Evolutionary conservation across 495 filamentous ascomycete species (phyloP), one percentile per base, ranked within the genome.

Genomic region (Talaromyces wortmannii): DNA sequence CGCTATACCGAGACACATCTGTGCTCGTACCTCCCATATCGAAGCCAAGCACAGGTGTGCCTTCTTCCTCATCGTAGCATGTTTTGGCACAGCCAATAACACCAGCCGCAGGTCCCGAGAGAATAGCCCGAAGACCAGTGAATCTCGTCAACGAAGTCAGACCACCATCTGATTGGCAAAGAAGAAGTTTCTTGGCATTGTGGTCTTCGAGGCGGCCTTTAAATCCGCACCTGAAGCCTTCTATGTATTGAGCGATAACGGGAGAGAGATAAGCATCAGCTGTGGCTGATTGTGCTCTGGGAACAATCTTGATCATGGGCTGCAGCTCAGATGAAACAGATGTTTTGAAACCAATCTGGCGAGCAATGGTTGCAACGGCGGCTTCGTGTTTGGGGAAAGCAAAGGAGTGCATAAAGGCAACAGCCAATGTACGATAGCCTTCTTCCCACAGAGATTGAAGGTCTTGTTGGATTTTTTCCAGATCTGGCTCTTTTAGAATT

Each of bases 1-100:
- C 92, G 42, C 92, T 94, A 61, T 94, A 97, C 29, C 94, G 76
- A 18, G 90, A 95, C 6, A 97, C 92, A 65, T 98, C 94, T 0
- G 94, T 98, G 36, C 87, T 92, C 6, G 94, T 98, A 30, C 94
- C 94, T 33, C 85, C 85, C 94, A 98, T 98, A 61, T 97, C 94
- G 60, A 98, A 97, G 0, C 94, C 94, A 63, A 97, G 96, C 8
- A 97, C 88, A 0, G 92, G 92, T 2, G 81, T 92, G 63, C 86
- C 90, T 13, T 91, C 94, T 47, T 86, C 76, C 2, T 88, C 78
- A 64, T 97, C 94, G 69, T 91, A 96, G 17, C 87, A 91, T 2
- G 94, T 98, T 17, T 94, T 83, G 30, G 94, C 92, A 67, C 97
- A 98, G 7, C 94, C 94, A 3, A 97, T 94, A 3, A 91, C 88